Evolutionary conservation across 257 asterid genomes (phyloP).

Genomic region (Solanum pinnatisectum): DNA sequence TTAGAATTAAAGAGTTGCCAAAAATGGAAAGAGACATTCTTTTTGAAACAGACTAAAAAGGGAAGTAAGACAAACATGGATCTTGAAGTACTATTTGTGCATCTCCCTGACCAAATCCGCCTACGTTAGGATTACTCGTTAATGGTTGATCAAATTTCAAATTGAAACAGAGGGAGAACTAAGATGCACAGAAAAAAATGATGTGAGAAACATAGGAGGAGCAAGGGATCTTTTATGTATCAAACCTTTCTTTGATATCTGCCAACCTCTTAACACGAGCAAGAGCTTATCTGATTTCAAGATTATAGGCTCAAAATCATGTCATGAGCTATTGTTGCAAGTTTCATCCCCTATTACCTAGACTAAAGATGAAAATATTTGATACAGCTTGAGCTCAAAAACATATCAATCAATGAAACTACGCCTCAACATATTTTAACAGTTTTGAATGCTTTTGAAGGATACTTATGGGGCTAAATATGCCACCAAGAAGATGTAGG

Average conservation of each 20-base stretch:
- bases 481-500: background rate
- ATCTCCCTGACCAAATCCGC: too few species aligned
- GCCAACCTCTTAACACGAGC: background rate
- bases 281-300: background rate
- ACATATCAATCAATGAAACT: background rate
- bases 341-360: background rate
- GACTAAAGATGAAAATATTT: background rate
- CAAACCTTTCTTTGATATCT: background rate
- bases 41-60: background rate
- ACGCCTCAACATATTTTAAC: background rate
- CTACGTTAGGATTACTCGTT: too few species aligned
- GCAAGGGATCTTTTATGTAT: background rate
- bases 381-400: background rate
- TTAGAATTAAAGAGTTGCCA: background rate
- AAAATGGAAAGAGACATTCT: background rate
- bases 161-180: background rate
- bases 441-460: background rate
- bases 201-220: background rate
- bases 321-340: background rate
- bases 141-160: too few species aligned
- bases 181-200: background rate
- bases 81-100: too few species aligned
- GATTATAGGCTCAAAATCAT: background rate
- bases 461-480: background rate
- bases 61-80: background rate